phyloP scores from a whole-genome alignment of 495 filamentous ascomycete species.

The Aspergillus kassunensis region DNA sequence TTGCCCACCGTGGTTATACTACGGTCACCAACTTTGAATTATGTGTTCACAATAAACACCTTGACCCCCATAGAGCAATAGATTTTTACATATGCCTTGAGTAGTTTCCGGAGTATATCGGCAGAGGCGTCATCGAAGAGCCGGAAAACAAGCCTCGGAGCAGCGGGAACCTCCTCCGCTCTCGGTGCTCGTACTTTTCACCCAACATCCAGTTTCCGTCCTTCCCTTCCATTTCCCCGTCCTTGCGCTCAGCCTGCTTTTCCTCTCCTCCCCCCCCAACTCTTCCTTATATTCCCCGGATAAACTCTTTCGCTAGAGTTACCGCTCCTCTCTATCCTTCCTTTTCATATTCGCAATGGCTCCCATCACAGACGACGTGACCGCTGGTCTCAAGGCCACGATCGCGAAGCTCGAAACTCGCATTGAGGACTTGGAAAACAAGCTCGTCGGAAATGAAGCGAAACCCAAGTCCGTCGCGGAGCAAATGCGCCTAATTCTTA shows the following conservation, averaged over 20 bases:
- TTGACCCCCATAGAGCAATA: no score
- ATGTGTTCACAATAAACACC: no score
- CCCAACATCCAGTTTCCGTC: conserved; percentile 25
- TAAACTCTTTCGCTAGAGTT: conserved; percentile 24
- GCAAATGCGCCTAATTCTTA: conserved; percentile 89
- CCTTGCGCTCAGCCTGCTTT: conserved; percentile 13
- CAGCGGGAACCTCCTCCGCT: conserved; percentile 26
- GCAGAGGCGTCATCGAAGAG: background rate
- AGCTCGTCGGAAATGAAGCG: conserved; percentile 51
- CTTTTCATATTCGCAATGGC: conserved; percentile 60
- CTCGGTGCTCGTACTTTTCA: conserved; percentile 23
- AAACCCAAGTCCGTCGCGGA: conserved; percentile 48
- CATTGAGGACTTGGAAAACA: conserved; percentile 71
- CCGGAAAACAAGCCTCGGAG: conserved; percentile 18
- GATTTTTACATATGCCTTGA: no score
- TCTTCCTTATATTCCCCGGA: conserved; percentile 4
- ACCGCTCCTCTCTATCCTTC: conserved; percentile 20
- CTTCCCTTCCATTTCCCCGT: conserved; percentile 32
- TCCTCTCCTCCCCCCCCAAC: conserved; percentile 2
- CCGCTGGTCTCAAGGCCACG: conserved; percentile 69
- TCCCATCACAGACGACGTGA: conserved; percentile 71
- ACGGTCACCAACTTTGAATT: no score
- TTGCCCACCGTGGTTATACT: background rate
- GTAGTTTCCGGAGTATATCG: background rate
- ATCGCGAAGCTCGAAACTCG: conserved; percentile 81